phyloP scores from a whole-genome alignment of 768 basidiomycete genomes.

The Tricholoma saponaceum region DNA sequence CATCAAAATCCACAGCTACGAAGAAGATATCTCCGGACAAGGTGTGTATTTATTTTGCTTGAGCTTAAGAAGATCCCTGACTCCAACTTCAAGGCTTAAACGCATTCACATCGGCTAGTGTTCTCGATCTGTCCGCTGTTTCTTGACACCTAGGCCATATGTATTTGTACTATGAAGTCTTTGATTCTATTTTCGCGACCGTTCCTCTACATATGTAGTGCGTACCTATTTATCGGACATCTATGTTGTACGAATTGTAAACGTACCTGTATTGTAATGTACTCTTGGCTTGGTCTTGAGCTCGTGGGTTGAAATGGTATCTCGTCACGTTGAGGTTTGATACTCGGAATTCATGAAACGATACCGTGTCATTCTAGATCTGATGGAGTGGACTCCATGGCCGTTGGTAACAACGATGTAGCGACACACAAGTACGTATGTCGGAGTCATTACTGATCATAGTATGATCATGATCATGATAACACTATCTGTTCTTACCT shows the following conservation, averaged over 20 bases:
- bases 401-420: no score
- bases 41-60: slow-evolving; percentile 6
- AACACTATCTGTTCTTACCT: no score
- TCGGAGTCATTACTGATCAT: no score
- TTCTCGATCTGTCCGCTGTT: neutral
- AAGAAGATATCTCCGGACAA: slow-evolving; percentile 20
- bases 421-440: no score
- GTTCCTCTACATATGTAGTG: neutral
- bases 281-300: neutral
- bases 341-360: no score
- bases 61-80: neutral
- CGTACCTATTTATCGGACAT: neutral
- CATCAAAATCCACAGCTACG: slow-evolving; percentile 16
- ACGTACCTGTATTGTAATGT: neutral
- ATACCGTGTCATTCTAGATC: no score
- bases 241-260: neutral
- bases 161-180: neutral
- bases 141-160: neutral
- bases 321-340: no score
- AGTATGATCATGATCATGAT: no score
- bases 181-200: neutral
- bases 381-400: no score
- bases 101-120: neutral
- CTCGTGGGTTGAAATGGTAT: neutral
- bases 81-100: slow-evolving; percentile 1